Evolutionary conservation across 106 monocot species (phyloP).

Genomic region (Phalaenopsis aphrodite): DNA sequence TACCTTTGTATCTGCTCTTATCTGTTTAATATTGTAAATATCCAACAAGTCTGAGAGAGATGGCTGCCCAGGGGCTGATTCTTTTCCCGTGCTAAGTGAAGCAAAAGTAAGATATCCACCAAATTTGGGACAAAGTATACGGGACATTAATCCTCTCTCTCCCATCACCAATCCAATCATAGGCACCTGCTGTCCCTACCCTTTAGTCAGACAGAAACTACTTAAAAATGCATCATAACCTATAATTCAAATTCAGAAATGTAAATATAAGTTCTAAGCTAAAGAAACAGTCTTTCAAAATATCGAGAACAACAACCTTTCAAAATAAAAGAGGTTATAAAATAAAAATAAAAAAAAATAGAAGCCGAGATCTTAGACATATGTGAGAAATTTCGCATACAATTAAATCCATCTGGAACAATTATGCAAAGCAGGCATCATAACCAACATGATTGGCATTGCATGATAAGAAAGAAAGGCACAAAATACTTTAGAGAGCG

Average conservation of each 20-base stretch:
- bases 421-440: background rate
- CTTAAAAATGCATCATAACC: conserved; percentile 2
- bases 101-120: conserved; percentile 97
- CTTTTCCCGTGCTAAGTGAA: conserved; percentile 52
- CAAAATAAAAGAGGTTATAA: background rate
- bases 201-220: conserved; percentile 29
- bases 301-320: background rate
- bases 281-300: background rate
- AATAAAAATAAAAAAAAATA: background rate
- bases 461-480: background rate
- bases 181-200: conserved; percentile 62
- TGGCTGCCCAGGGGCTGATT: conserved; percentile 93
- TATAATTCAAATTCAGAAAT: background rate
- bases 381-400: background rate
- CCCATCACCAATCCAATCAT: conserved; percentile 91
- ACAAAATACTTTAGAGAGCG: no score
- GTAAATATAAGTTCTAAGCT: background rate
- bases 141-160: conserved; percentile 81
- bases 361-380: background rate
- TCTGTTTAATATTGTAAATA: conserved; percentile 68
- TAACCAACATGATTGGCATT: conserved; percentile 3
- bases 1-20: conserved; percentile 64
- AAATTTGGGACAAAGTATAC: conserved; percentile 78
- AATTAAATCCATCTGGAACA: background rate
- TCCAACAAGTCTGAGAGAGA: conserved; percentile 67